Conservation (phyloP, 2,329 filamentous ascomycete species). For the Talaromyces sp. region DNA sequence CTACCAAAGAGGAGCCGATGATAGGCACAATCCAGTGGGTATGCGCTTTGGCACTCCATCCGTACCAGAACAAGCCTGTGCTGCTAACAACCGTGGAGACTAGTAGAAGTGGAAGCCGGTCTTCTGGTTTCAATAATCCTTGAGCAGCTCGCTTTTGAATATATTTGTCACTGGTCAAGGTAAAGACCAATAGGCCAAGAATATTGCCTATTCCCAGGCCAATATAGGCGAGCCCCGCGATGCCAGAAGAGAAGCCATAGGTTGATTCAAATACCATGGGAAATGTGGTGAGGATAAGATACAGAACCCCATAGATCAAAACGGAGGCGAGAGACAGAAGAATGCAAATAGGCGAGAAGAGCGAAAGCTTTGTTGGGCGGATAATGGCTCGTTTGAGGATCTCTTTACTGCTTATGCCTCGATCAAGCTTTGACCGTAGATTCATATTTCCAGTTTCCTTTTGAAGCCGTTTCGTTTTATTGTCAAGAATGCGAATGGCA, state of each 20-base stretch:
- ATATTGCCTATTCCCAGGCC: constrained; percentile 43
- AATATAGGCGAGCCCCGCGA: constrained; percentile 45
- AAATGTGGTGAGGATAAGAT: constrained; percentile 54
- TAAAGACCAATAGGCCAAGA: constrained; percentile 12
- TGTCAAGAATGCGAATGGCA: constrained; percentile 34
- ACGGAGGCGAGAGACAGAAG: constrained; percentile 51
- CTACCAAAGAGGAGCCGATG: constrained; percentile 49
- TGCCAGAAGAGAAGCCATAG: constrained; percentile 45
- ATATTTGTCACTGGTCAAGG: constrained; percentile 14
- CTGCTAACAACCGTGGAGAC: constrained; percentile 2
- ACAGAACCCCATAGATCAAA: constrained; percentile 53
- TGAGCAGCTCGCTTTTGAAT: constrained; percentile 9
- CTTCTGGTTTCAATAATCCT: constrained; percentile 11
- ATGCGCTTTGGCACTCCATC: constrained; percentile 46
- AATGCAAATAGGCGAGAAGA: constrained; percentile 50
- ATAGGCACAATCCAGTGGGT: constrained; percentile 54
- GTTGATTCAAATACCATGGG: constrained; percentile 46
- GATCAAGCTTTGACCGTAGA: constrained; percentile 23
- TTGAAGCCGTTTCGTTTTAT: constrained; percentile 38
- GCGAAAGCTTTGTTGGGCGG: constrained; percentile 42
- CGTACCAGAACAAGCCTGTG: constrained; percentile 46
- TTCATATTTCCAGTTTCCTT: constrained; percentile 37
- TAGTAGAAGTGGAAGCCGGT: constrained; percentile 11
- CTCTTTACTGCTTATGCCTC: constrained; percentile 31
- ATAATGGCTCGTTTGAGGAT: constrained; percentile 43